A percentile compares a stretch with the other conserved stretches of the same genome.
Conservation (phyloP, 2,329 filamentous ascomycete genomes). For the Fusarium annulatum region DNA sequence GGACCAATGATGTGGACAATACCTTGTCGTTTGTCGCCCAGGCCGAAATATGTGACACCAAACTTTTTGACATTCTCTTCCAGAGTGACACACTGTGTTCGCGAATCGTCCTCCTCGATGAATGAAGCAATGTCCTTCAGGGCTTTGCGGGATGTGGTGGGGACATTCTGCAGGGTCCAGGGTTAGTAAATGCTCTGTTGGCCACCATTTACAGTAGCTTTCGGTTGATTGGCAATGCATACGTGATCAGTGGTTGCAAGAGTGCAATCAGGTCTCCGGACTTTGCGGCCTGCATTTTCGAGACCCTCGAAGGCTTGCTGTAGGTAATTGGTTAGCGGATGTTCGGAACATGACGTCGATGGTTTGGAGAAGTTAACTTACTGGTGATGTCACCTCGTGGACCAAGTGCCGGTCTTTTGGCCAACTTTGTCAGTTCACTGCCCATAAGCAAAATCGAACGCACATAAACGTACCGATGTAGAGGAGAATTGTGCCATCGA, state of each 20-base stretch:
- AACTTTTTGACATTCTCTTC: conserved; percentile 98
- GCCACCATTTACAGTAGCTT: neutral
- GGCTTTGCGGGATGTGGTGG: conserved; percentile 88
- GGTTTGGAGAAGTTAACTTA: conserved; percentile 57
- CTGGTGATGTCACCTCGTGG: conserved; percentile 97
- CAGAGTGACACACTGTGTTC: conserved; percentile 92
- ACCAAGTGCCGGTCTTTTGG: conserved; percentile 87
- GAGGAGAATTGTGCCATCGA: conserved; percentile 89
- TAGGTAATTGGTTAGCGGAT: conserved; percentile 36
- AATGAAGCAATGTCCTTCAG: conserved; percentile 95
- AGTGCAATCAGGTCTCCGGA: conserved; percentile 95
- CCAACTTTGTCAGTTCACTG: conserved; percentile 21
- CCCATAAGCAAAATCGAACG: neutral
- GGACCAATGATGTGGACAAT: conserved; percentile 99
- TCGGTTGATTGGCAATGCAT: conserved; percentile 54
- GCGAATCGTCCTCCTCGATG: conserved; percentile 93
- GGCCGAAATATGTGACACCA: conserved; percentile 95
- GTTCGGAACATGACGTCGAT: conserved; percentile 5
- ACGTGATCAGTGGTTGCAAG: conserved; percentile 97
- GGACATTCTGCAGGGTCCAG: conserved; percentile 77
- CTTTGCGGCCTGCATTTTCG: conserved; percentile 85
- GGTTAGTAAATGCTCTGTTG: conserved; percentile 28
- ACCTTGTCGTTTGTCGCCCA: conserved; percentile 95
- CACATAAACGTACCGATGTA: conserved; percentile 80
- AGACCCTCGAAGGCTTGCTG: conserved; percentile 98